phyloP scores from a whole-genome alignment of 202 grass and related monocot genomes.

The Schoenoplectus triqueter region DNA sequence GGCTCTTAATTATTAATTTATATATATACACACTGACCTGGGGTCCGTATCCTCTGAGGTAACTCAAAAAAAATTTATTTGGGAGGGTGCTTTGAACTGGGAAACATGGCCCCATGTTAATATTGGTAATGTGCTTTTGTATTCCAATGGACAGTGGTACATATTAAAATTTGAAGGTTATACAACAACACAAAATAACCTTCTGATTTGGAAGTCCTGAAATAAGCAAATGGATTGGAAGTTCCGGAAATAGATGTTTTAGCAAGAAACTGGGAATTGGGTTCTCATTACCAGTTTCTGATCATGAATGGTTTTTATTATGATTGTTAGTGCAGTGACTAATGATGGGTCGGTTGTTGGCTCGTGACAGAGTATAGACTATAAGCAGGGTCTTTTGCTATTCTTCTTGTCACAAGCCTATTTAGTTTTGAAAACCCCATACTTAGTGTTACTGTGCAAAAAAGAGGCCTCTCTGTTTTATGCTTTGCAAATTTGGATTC shows the following conservation, averaged over 20 bases:
- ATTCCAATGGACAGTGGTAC: background rate
- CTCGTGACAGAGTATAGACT: too few species aligned
- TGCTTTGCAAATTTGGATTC: background rate
- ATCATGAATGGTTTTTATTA: too few species aligned
- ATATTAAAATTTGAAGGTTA: background rate
- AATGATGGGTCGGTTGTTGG: too few species aligned
- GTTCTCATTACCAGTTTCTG: background rate
- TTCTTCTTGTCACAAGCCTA: too few species aligned
- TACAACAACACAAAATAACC: background rate
- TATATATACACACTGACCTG: too few species aligned
- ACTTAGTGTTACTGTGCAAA: too few species aligned
- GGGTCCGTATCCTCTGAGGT: too few species aligned
- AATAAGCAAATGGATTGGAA: background rate
- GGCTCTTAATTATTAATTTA: too few species aligned
- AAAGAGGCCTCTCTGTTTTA: background rate
- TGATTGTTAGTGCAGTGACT: too few species aligned
- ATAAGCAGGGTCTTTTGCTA: too few species aligned
- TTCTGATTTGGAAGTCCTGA: conserved; percentile 12
- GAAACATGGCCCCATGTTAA: background rate
- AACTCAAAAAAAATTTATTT: background rate
- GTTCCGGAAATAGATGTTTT: background rate
- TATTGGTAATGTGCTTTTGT: background rate
- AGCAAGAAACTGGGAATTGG: background rate
- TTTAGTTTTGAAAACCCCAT: too few species aligned
- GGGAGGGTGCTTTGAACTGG: background rate